Conservation (phyloP, 2,329 filamentous ascomycete species). For the Venturiaceae sp. region DNA sequence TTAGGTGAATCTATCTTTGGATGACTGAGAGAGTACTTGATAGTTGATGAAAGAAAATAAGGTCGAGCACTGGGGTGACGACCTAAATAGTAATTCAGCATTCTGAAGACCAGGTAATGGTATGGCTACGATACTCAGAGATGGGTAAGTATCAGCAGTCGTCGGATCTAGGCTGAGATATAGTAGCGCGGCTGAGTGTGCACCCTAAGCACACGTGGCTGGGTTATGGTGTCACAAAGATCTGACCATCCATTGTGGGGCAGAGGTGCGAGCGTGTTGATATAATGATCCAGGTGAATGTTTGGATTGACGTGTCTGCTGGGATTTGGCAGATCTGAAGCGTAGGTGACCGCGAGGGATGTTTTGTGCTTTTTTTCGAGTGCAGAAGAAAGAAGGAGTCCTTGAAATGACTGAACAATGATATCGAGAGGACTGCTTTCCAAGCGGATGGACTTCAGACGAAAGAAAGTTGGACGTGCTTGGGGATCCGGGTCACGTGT, state of each 20-base stretch:
- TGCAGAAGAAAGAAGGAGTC: too few species aligned
- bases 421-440: too few species aligned
- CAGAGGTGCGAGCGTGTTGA: neutral
- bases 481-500: too few species aligned
- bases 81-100: neutral
- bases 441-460: too few species aligned
- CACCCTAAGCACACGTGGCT: neutral
- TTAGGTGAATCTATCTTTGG: neutral
- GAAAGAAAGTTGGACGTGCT: too few species aligned
- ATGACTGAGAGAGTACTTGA: neutral
- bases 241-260: neutral
- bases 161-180: neutral
- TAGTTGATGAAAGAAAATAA: neutral
- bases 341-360: too few species aligned
- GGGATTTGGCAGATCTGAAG: too few species aligned
- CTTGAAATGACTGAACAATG: too few species aligned
- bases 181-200: neutral
- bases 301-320: neutral
- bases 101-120: neutral
- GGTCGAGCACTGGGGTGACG: neutral
- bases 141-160: neutral
- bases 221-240: neutral
- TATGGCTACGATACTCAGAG: neutral
- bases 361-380: too few species aligned
- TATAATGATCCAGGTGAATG: neutral